Evolutionary conservation across 352 stramenopile genomes (phyloP).

Genomic region (Pythium aquatile): DNA sequence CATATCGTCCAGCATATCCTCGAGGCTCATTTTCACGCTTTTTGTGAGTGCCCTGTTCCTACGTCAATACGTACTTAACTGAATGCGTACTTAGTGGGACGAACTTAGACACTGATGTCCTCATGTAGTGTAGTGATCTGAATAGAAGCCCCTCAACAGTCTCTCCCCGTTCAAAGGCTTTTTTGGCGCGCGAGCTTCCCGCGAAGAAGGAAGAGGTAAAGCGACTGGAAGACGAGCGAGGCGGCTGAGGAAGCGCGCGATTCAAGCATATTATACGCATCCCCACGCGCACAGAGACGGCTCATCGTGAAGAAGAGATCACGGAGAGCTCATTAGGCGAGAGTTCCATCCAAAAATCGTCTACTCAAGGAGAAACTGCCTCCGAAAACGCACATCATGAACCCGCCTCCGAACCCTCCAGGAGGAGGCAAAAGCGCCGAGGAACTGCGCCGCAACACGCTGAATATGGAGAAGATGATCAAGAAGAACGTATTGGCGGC

Average conservation of each 20-base stretch:
- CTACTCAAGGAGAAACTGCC: not conserved
- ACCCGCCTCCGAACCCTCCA: slow-evolving; percentile 9
- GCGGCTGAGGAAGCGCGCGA: slow-evolving; percentile 5
- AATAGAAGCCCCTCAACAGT: slow-evolving; percentile 7
- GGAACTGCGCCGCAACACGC: slow-evolving; percentile 52
- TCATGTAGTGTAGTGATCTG: not conserved
- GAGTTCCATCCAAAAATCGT: not conserved
- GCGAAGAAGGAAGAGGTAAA: not conserved
- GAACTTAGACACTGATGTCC: not conserved
- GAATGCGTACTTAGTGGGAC: not conserved
- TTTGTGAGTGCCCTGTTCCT: not conserved
- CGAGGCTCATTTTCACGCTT: slow-evolving; percentile 44
- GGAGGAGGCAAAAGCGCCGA: slow-evolving; percentile 31
- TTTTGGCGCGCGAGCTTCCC: slow-evolving; percentile 18
- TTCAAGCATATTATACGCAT: slow-evolving; percentile 4
- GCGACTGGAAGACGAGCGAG: not conserved
- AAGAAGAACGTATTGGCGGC: slow-evolving; percentile 71
- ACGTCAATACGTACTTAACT: not conserved
- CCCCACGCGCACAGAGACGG: not conserved
- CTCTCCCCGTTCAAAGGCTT: slow-evolving; percentile 14
- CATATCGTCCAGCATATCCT: slow-evolving; percentile 80
- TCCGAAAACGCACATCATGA: slow-evolving; percentile 1
- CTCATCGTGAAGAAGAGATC: slow-evolving; percentile 13
- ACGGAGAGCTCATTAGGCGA: not conserved
- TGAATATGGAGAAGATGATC: slow-evolving; percentile 89